phyloP scores from a whole-genome alignment of 495 filamentous ascomycete species.

The Talaromyces thailandensis region DNA sequence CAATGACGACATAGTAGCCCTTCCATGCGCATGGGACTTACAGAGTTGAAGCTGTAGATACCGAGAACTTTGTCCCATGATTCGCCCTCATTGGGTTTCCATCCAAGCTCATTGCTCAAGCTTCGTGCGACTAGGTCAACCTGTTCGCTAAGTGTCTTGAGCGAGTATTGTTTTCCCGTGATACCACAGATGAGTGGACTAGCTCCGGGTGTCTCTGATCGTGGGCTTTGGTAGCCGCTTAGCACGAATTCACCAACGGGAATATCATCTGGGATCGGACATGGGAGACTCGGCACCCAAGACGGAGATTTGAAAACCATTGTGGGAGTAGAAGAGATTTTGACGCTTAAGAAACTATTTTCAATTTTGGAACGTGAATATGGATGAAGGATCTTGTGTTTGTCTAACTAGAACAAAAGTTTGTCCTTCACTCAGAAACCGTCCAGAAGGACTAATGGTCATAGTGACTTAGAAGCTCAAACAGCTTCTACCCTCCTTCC shows the following conservation, averaged over 20 bases:
- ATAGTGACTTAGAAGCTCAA: too few species aligned
- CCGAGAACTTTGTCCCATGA: not conserved
- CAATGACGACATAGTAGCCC: not conserved
- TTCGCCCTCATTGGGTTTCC: not conserved
- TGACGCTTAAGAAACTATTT: not conserved
- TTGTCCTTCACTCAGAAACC: too few species aligned
- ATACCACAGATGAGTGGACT: not conserved
- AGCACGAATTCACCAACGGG: not conserved
- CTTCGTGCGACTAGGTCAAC: not conserved
- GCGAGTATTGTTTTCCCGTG: not conserved
- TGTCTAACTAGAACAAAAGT: too few species aligned
- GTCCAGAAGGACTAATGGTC: too few species aligned
- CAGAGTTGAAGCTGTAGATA: not conserved
- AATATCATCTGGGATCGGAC: not conserved
- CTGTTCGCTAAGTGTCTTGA: not conserved
- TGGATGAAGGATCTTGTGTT: too few species aligned
- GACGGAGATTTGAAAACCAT: slow-evolving; percentile 1
- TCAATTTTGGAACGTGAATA: not conserved
- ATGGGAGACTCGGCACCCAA: not conserved
- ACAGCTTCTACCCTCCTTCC: too few species aligned
- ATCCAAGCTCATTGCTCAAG: not conserved
- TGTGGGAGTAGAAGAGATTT: not conserved
- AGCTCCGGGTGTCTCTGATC: not conserved
- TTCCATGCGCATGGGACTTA: not conserved
- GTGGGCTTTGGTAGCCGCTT: not conserved